Evolutionary conservation across 305 asterid genomes (phyloP), one percentile per base, ranked within the genome.

Genomic region (Rubia peregrina): DNA sequence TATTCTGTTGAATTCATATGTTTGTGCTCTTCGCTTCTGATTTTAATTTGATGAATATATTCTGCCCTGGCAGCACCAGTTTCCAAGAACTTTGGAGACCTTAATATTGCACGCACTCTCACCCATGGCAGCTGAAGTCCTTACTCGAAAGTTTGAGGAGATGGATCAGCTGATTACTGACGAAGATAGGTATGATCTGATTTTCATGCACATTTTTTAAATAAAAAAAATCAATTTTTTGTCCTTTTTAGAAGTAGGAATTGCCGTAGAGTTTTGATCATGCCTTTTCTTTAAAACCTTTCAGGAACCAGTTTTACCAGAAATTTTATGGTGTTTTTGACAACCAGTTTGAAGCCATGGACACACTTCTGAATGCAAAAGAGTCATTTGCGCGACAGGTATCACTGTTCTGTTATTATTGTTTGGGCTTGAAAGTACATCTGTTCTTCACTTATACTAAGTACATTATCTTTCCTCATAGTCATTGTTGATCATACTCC

Each of bases 51-150:
- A 12, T 63, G 16, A 42, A 61, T 71, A 72, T 71, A n/a, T 78
- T 71, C 56, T 74, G 60, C 77, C 60, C 65, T 78, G 84, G 53
- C 93, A 89, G 96, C 87, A 86, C 79, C 79, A 90, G 71, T 95
- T 95, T 67, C 98, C 97, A 0, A 85, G 97, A 83, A 89, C 97
- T 61, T 67, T 92, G 81, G 97, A 89, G 87, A 96, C 96, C 79
- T 77, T 87, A 72, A 76, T 90, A 66, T 74, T 91, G 82, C 96
- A 90, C 74, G 95, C 83, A 53, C 96, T 92, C 69, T 85, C 97
- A 73, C 96, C 95, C 19, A 82, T 89, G 72, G 96, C 91, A 70
- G 86, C 87, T 42, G 96, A 91, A 83, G 89, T 84, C 73, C 87
- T 91, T 74, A 88, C 98, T 81, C 80, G 94, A 84, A 95, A 91